Evolutionary conservation across 768 basidiomycete species (phyloP).

Genomic region (Omphalotus guepiniiformis): DNA sequence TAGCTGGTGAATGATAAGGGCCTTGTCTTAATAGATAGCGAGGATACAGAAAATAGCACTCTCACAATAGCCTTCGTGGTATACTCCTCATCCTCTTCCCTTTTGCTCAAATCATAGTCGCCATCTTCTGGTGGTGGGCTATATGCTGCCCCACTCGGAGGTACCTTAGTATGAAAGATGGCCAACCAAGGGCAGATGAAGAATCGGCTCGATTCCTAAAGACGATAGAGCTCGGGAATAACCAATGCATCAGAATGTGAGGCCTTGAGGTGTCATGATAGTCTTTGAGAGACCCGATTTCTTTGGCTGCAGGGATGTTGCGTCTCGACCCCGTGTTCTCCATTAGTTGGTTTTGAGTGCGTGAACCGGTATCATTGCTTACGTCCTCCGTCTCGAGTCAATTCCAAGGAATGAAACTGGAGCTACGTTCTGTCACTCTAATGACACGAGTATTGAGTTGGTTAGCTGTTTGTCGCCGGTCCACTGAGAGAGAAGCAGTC

Average conservation of each 20-base stretch:
- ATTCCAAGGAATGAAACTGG: conserved; percentile 6
- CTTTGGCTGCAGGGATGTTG: conserved; percentile 14
- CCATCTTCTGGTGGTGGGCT: conserved; percentile 2
- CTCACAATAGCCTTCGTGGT: conserved; percentile 1
- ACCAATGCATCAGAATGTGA: conserved; percentile 20
- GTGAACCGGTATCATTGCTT: background rate
- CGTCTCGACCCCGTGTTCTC: background rate
- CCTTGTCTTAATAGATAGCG: background rate
- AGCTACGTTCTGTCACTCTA: background rate
- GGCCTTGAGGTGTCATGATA: conserved; percentile 22
- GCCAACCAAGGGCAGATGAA: conserved; percentile 32
- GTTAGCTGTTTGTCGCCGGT: no score
- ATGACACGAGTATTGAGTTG: conserved; percentile 8
- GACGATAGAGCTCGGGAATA: conserved; percentile 14
- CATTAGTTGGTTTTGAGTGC: background rate
- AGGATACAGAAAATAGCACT: background rate
- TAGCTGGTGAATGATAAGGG: background rate
- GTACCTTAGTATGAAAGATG: conserved; percentile 1
- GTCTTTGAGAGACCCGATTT: conserved; percentile 23
- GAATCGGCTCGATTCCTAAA: conserved; percentile 21
- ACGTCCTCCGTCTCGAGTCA: conserved; percentile 4
- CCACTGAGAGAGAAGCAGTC: no score
- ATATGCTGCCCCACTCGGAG: conserved; percentile 7
- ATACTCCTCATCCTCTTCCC: background rate
- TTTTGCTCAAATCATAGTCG: background rate